Conservation (phyloP, 2,329 filamentous ascomycete genomes). For the Trichoderma harzianum region DNA sequence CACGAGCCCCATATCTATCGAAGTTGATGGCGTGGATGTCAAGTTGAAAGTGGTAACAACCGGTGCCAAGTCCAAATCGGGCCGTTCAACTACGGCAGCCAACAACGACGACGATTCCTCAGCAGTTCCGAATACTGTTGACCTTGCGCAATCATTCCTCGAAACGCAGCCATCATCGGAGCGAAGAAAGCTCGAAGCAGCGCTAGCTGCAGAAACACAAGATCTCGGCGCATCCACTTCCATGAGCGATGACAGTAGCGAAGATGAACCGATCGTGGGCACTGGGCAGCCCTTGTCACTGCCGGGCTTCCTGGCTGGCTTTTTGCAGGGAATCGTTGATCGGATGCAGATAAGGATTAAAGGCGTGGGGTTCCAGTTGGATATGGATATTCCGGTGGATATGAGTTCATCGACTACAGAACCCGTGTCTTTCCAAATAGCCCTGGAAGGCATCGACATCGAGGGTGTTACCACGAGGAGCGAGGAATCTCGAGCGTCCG, state of each 20-base stretch:
- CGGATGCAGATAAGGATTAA: conserved; percentile 64
- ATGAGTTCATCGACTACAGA: conserved; percentile 46
- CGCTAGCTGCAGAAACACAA: conserved; percentile 60
- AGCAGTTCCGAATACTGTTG: conserved; percentile 63
- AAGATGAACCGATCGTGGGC: conserved; percentile 60
- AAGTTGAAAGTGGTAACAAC: conserved; percentile 52
- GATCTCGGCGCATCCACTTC: conserved; percentile 59
- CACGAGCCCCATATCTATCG: conserved; percentile 75
- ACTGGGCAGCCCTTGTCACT: conserved; percentile 68
- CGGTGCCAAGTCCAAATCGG: conserved; percentile 37
- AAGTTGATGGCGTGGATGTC: conserved; percentile 77
- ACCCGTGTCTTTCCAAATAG: conserved; percentile 61
- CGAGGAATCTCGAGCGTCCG: conserved; percentile 31
- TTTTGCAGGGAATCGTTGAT: conserved; percentile 71
- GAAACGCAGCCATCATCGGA: conserved; percentile 65
- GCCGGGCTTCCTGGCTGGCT: conserved; percentile 66
- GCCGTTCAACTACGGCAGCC: conserved; percentile 36
- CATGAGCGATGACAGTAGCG: conserved; percentile 59
- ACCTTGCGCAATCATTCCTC: conserved; percentile 77
- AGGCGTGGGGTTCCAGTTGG: conserved; percentile 63
- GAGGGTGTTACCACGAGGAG: conserved; percentile 58
- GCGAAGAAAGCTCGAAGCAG: conserved; percentile 65
- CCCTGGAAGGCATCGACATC: conserved; percentile 61
- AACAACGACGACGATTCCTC: conserved; percentile 30
- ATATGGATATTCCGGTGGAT: conserved; percentile 56